Evolutionary conservation across 768 basidiomycete genomes (phyloP).

Genomic region (Lanmaoa rubissima): DNA sequence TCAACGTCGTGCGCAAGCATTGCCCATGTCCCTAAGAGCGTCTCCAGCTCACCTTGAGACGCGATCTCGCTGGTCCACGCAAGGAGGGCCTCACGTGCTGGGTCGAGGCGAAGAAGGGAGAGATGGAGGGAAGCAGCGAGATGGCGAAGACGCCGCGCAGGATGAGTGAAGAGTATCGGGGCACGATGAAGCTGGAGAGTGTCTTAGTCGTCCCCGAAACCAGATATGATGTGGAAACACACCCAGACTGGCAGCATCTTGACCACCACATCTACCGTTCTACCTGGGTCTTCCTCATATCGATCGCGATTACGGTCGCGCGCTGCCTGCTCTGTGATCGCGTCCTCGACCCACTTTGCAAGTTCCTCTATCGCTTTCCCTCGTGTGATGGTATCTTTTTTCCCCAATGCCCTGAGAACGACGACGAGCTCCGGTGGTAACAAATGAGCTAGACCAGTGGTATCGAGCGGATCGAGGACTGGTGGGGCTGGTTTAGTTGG

Average conservation of each 20-base stretch:
- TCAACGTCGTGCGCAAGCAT: slow-evolving; percentile 73
- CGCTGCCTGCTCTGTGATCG: slow-evolving; percentile 42
- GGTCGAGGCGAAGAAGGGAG: slow-evolving; percentile 57
- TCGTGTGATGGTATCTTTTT: slow-evolving; percentile 89
- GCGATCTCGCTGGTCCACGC: slow-evolving; percentile 50
- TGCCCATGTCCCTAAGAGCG: slow-evolving; percentile 70
- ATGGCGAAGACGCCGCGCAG: slow-evolving; percentile 70
- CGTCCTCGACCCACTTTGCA: slow-evolving; percentile 60
- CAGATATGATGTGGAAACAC: slow-evolving; percentile 28
- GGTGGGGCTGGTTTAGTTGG: slow-evolving; percentile 76
- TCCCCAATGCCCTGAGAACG: slow-evolving; percentile 74
- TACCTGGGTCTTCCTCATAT: slow-evolving; percentile 5
- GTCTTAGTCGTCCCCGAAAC: slow-evolving; percentile 6
- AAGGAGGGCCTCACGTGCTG: slow-evolving; percentile 47
- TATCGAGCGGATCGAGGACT: slow-evolving; percentile 84
- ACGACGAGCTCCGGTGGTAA: slow-evolving; percentile 83
- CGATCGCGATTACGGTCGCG: slow-evolving; percentile 22
- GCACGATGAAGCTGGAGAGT: slow-evolving; percentile 73
- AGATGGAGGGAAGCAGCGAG: slow-evolving; percentile 61
- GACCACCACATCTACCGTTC: slow-evolving; percentile 36
- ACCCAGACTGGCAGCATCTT: slow-evolving; percentile 92
- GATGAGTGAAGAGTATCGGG: slow-evolving; percentile 77
- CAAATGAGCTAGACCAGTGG: slow-evolving; percentile 68
- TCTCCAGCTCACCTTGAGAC: slow-evolving; percentile 49
- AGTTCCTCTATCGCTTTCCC: slow-evolving; percentile 84